phyloP scores from a whole-genome alignment of 176 grass and related monocot genomes.

The Musa troglodytarum region DNA sequence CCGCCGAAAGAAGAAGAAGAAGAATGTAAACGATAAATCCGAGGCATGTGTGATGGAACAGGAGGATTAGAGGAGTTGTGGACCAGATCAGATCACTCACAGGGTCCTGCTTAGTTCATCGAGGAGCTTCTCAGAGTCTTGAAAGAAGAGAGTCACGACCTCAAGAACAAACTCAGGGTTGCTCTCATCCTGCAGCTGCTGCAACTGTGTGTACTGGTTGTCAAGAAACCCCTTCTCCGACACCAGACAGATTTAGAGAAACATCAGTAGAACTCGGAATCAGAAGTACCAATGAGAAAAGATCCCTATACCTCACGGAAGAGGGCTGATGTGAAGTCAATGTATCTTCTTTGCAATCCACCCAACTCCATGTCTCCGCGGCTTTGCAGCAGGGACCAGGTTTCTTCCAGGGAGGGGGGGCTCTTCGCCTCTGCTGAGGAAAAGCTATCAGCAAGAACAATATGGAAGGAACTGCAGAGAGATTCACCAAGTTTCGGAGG shows the following conservation, averaged over 20 bases:
- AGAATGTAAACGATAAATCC: neutral
- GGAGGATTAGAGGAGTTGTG: neutral
- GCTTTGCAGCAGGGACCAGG: neutral
- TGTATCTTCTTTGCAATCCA: slow-evolving; percentile 27
- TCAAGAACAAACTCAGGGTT: slow-evolving; percentile 36
- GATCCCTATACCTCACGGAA: slow-evolving; percentile 26
- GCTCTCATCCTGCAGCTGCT: slow-evolving; percentile 45
- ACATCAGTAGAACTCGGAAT: neutral
- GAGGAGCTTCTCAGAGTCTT: slow-evolving; percentile 32
- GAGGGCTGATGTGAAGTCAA: slow-evolving; percentile 28
- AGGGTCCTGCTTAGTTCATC: slow-evolving; percentile 33
- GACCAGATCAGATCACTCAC: slow-evolving; percentile 21
- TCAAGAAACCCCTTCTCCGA: slow-evolving; percentile 33
- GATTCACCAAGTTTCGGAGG: neutral
- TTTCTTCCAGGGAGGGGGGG: neutral
- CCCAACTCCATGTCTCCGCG: slow-evolving; percentile 26
- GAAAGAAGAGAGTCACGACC: slow-evolving; percentile 38
- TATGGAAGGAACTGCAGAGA: neutral
- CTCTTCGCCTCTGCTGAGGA: no score
- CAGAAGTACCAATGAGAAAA: neutral
- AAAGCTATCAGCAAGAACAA: neutral
- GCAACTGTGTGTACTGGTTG: slow-evolving; percentile 30
- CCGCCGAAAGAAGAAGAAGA: neutral
- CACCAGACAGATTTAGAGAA: neutral
- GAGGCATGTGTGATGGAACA: neutral